phyloP scores from a whole-genome alignment of 768 basidiomycete species.

The Porphyrellus cyaneotinctus region DNA sequence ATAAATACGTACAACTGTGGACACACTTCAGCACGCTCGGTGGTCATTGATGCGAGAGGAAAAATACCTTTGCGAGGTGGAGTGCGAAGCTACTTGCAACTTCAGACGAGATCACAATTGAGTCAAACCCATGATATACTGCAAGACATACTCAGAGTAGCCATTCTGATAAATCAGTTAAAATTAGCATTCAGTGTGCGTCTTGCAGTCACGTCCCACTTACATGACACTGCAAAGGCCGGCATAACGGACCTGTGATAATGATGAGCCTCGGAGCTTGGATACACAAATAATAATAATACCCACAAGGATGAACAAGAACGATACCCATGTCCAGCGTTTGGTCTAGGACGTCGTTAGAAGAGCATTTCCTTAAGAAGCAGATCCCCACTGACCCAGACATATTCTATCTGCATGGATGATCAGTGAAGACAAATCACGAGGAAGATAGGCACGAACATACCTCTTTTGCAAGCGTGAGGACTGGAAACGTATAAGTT shows the following conservation, averaged over 20 bases:
- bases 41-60: neutral
- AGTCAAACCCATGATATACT: neutral
- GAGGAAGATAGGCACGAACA: neutral
- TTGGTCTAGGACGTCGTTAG: neutral
- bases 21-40: neutral
- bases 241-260: neutral
- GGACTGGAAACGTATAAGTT: neutral
- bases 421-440: neutral
- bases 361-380: neutral
- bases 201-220: neutral
- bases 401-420: neutral
- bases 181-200: neutral
- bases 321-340: neutral
- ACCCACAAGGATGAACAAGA: neutral
- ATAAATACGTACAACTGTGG: conserved; percentile 1
- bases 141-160: neutral
- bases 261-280: neutral
- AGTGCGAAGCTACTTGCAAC: conserved; percentile 4
- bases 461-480: conserved; percentile 11
- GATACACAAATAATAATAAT: too few relatives aligned
- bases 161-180: neutral
- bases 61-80: neutral
- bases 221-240: neutral
- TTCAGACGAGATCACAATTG: neutral
- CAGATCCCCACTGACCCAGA: neutral